Conservation (phyloP, 305 asterid genomes). For the Fraxinus floribunda region DNA sequence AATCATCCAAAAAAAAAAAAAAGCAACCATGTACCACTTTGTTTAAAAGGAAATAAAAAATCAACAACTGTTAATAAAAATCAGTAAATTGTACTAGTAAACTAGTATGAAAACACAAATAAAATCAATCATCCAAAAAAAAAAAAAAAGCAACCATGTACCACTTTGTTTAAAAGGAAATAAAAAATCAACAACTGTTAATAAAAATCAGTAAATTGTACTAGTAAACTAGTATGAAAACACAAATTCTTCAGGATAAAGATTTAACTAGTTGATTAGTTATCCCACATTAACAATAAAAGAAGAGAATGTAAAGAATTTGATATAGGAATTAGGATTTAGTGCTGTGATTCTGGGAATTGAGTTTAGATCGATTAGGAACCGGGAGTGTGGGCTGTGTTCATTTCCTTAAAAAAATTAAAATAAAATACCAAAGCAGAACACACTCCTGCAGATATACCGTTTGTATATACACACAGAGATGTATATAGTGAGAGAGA, state of each 20-base stretch:
- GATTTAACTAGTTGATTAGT: background rate
- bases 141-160: too few relatives aligned
- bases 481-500: background rate
- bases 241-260: background rate
- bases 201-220: too few relatives aligned
- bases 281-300: background rate
- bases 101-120: background rate
- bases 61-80: too few relatives aligned
- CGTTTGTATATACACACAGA: background rate
- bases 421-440: background rate
- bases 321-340: background rate
- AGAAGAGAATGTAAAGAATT: background rate
- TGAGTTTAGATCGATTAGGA: background rate
- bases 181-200: too few relatives aligned
- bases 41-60: too few relatives aligned
- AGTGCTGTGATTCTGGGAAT: background rate
- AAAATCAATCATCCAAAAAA: too few relatives aligned
- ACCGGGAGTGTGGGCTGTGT: background rate
- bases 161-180: too few relatives aligned
- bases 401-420: background rate
- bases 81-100: too few relatives aligned
- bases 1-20: too few relatives aligned
- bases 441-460: background rate
- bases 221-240: too few relatives aligned
- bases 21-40: too few relatives aligned